Evolutionary conservation across 2,329 filamentous ascomycete genomes (phyloP).

Genomic region (Neofusicoccum ribis): DNA sequence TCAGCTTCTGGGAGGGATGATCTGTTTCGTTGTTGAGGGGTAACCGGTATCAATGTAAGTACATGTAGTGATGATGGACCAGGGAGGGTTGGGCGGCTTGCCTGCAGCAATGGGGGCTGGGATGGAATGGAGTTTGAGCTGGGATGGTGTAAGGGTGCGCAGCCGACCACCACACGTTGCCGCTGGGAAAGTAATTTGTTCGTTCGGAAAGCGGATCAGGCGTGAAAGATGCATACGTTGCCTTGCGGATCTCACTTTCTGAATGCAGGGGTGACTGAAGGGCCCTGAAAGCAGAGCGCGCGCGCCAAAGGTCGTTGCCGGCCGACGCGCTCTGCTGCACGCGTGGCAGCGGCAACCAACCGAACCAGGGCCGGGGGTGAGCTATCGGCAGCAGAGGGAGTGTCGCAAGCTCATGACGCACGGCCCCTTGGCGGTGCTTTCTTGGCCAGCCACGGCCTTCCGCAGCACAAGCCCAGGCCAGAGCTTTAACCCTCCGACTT

Average conservation of each 20-base stretch:
- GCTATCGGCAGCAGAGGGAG: not conserved
- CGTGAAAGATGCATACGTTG: conserved; percentile 5
- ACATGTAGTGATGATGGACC: not conserved
- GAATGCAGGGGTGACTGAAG: not conserved
- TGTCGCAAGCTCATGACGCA: conserved; percentile 17
- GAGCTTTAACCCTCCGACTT: not conserved
- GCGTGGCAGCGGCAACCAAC: not conserved
- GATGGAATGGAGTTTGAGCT: not conserved
- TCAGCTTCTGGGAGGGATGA: not conserved
- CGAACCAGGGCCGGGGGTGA: not conserved
- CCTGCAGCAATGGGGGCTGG: not conserved
- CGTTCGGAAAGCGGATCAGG: not conserved
- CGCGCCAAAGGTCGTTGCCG: not conserved
- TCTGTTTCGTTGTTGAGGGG: not conserved
- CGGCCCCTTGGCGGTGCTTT: conserved; percentile 2
- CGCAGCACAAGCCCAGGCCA: conserved; percentile 3
- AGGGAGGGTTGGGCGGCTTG: not conserved
- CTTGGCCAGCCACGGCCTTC: not conserved
- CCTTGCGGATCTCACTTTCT: not conserved
- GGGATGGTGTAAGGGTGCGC: not conserved
- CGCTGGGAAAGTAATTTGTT: not conserved
- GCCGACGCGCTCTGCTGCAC: not conserved
- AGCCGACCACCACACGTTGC: not conserved
- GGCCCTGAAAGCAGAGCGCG: not conserved
- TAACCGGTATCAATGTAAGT: not conserved